Conservation (phyloP, 441 rosid genomes). For the Lagerstroemia fauriei region DNA sequence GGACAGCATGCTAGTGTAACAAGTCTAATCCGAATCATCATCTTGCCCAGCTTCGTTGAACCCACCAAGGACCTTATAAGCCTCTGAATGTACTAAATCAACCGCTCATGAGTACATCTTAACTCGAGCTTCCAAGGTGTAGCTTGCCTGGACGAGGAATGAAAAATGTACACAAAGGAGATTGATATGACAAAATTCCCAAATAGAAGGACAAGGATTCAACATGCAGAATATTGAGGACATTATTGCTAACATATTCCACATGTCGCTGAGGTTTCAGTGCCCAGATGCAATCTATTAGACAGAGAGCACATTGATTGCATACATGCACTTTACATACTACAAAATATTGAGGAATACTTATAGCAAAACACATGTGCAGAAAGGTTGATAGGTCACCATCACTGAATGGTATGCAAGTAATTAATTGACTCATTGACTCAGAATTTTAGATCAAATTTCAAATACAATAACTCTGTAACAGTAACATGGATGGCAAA, state of each 20-base stretch:
- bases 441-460: background rate
- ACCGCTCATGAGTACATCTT: constrained; percentile 85
- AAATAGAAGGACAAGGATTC: background rate
- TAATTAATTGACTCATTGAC: background rate
- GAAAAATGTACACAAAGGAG: constrained; percentile 8
- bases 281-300: background rate
- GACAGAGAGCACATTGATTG: background rate
- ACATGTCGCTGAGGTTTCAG: background rate
- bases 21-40: constrained; percentile 56
- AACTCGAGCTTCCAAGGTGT: constrained; percentile 94
- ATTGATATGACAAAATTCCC: background rate
- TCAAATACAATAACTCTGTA: no score
- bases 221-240: background rate
- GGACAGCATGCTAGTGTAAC: constrained; percentile 14
- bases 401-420: background rate
- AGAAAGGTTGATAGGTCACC: background rate
- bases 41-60: constrained; percentile 77
- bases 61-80: constrained; percentile 90
- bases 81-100: constrained; percentile 89
- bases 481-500: background rate
- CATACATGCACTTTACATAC: background rate
- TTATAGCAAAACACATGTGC: background rate
- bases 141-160: constrained; percentile 77
- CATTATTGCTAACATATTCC: no score
- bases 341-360: background rate